Base-by-base conservation (phyloP, 1,139 yeast genomes). In the Blastobotrys aristatus region DNA sequence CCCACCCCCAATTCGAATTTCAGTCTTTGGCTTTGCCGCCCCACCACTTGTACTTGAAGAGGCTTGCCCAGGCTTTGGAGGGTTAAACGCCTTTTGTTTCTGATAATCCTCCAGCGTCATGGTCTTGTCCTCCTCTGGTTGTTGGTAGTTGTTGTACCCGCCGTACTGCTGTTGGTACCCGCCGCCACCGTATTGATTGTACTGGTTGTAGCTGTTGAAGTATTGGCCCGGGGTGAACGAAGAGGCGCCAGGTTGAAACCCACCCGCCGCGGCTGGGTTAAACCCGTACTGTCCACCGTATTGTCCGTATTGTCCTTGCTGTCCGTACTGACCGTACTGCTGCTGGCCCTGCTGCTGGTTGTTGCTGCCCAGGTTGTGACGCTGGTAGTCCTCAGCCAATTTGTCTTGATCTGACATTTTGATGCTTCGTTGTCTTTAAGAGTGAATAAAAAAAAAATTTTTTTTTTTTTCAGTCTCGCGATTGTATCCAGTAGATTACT, bases 51-150 rank as follows among this genome's bases (percentile, higher is more conserved):
- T n/a, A 13, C n/a, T 27, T 14, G 34, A n/a, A 27, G 44, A 39
- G 60, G 44, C 49, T 58, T 59, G 70, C 17, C 51, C 49, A 29
- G 53, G 49, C 45, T 50, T 57, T 53, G 55, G 56, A 54, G 50
- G 66, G 62, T 47, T 30, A 49, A 63, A 56, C 31, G 64, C 72
- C 52, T 73, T 70, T 63, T 82, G 79, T 64, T 83, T 84, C 68
- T 87, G 86, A 70, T 82, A 88, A 62, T 89, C 96, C 50, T 89
- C 95, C 60, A 89, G 75, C 34, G 95, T 80, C 89, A 87, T 82
- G 46, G 92, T 94, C 46, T 49, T 54, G 33, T 49, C 53, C 34
- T 57, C 60, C n/a, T 57, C 55, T 53, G 58, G 59, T 41, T 54
- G 54, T 50, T 59, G 59, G 46, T 63, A 63, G 42, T 57, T 61